phyloP scores from a whole-genome alignment of 2,329 filamentous ascomycete genomes.

The Monilinia aucupariae region DNA sequence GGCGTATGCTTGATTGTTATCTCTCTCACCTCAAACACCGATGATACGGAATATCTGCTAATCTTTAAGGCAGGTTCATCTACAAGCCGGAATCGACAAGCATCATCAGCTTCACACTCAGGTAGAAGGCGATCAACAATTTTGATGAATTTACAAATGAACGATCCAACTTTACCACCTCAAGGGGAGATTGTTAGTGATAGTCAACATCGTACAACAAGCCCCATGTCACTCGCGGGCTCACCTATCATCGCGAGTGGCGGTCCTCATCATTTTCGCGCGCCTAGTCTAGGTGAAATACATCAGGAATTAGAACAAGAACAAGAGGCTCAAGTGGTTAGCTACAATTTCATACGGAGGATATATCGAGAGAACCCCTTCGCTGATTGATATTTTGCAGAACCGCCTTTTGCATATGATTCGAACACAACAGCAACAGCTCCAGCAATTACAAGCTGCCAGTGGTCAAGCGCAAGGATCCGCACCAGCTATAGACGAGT shows the following conservation, averaged over 20 bases:
- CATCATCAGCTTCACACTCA: constrained; percentile 38
- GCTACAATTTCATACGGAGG: constrained; percentile 28
- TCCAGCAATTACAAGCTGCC: constrained; percentile 52
- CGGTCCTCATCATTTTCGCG: constrained; percentile 59
- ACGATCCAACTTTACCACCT: constrained; percentile 61
- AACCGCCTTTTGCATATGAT: constrained; percentile 76
- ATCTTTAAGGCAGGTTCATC: constrained; percentile 37
- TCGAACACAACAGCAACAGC: constrained; percentile 66
- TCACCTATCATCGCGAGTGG: constrained; percentile 41
- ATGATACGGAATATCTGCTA: not conserved
- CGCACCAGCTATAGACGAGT: constrained; percentile 37
- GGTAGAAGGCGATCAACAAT: constrained; percentile 62
- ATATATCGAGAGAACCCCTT: not conserved
- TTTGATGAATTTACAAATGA: constrained; percentile 67
- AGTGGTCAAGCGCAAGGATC: constrained; percentile 38
- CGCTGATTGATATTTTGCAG: constrained; percentile 36
- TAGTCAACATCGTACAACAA: constrained; percentile 39
- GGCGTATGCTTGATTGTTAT: constrained; percentile 41
- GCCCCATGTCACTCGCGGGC: constrained; percentile 44
- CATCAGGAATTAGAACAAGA: constrained; percentile 76
- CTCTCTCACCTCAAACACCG: not conserved
- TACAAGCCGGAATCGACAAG: constrained; percentile 43
- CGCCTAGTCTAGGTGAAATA: constrained; percentile 69
- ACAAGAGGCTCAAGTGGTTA: constrained; percentile 70
- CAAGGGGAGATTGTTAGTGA: constrained; percentile 63